Conservation (phyloP, 768 basidiomycete genomes). For the Termitomyces eurrhizus region DNA sequence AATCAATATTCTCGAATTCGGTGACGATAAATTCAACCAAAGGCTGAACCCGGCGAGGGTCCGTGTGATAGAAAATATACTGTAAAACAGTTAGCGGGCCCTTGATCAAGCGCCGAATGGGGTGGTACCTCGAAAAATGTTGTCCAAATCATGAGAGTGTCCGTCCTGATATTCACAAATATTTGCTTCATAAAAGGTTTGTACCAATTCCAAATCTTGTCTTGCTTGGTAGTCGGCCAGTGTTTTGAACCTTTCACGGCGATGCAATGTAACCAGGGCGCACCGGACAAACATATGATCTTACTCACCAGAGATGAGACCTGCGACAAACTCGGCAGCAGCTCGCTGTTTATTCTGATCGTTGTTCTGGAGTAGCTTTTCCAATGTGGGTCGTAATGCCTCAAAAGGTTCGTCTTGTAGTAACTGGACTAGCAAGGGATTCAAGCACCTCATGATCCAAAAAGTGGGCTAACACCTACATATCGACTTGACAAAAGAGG, state of each 20-base stretch:
- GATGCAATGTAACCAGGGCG: constrained; percentile 7
- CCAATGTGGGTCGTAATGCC: constrained; percentile 55
- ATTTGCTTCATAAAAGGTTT: constrained; percentile 61
- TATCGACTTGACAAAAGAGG: constrained; percentile 70
- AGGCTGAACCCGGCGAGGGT: constrained; percentile 80
- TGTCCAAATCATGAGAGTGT: constrained; percentile 77
- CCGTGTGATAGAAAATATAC: constrained; percentile 76
- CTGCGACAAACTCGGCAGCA: constrained; percentile 79
- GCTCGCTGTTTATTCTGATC: constrained; percentile 88
- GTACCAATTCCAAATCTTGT: constrained; percentile 78
- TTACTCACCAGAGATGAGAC: constrained; percentile 54
- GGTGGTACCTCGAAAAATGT: constrained; percentile 66
- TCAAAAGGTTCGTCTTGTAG: constrained; percentile 72
- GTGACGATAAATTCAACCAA: constrained; percentile 70
- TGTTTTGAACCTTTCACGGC: constrained; percentile 67
- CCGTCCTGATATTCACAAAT: constrained; percentile 72
- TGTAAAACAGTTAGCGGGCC: constrained; percentile 23
- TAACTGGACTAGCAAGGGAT: constrained; percentile 55
- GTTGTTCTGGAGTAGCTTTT: constrained; percentile 60
- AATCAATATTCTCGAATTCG: constrained; percentile 65
- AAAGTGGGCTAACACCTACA: constrained; percentile 42
- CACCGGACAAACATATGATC: background rate
- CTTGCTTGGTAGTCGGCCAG: constrained; percentile 74
- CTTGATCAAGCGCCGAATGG: background rate
- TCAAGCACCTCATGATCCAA: constrained; percentile 1